Conservation (phyloP, 441 rosid genomes). For the Gossypium lobatum region DNA sequence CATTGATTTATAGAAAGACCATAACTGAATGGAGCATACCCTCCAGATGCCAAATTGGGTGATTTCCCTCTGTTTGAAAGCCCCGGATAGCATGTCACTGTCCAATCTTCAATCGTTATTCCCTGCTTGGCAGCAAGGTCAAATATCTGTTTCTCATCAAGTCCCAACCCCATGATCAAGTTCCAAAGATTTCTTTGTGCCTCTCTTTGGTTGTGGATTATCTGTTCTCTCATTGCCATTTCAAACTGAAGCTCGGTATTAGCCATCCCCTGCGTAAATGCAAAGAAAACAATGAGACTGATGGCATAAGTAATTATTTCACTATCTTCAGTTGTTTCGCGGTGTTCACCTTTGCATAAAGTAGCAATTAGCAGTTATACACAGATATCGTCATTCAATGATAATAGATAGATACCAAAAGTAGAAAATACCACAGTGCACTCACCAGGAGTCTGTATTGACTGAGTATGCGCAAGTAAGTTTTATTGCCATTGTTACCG, state of each 20-base stretch:
- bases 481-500: slow-evolving; percentile 66
- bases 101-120: slow-evolving; percentile 73
- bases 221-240: slow-evolving; percentile 95
- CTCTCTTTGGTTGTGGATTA: slow-evolving; percentile 80
- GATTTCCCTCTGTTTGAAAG: slow-evolving; percentile 43
- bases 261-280: slow-evolving; percentile 63
- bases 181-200: slow-evolving; percentile 79
- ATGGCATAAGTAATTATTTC: slow-evolving; percentile 9
- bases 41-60: slow-evolving; percentile 30
- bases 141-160: slow-evolving; percentile 60
- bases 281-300: slow-evolving; percentile 14
- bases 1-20: slow-evolving; percentile 36
- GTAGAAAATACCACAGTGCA: slow-evolving; percentile 4
- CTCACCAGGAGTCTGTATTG: slow-evolving; percentile 93
- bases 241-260: slow-evolving; percentile 90
- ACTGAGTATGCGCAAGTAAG: slow-evolving; percentile 79
- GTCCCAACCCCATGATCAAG: slow-evolving; percentile 69
- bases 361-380: background rate
- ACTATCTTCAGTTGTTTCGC: background rate
- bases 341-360: background rate
- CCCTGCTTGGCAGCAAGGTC: slow-evolving; percentile 78
- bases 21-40: slow-evolving; percentile 24
- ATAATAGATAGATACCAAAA: background rate
- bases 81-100: slow-evolving; percentile 38
- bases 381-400: background rate